phyloP scores from a whole-genome alignment of 805 yeast genomes.

The Starmerella riodocensis region DNA sequence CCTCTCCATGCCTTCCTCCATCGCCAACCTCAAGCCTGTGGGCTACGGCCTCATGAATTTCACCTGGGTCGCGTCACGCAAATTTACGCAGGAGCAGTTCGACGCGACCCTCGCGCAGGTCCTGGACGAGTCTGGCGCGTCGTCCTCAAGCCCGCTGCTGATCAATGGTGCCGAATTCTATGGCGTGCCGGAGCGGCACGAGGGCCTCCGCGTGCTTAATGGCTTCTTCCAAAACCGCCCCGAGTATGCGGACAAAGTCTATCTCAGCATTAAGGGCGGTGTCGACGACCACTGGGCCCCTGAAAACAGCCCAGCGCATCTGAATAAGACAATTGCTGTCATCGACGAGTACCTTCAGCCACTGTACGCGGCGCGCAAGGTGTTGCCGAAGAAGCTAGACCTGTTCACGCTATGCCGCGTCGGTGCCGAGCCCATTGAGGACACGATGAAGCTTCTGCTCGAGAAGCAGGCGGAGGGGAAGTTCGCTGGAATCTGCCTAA shows the following conservation, averaged over 20 bases:
- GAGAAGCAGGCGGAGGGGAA: not conserved
- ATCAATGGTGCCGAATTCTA: slow-evolving; percentile 73
- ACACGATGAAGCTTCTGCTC: slow-evolving; percentile 41
- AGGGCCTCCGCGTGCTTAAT: slow-evolving; percentile 44
- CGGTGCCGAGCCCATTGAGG: slow-evolving; percentile 42
- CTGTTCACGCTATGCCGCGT: slow-evolving; percentile 64
- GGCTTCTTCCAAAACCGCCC: slow-evolving; percentile 48
- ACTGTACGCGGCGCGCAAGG: slow-evolving; percentile 17
- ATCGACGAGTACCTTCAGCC: slow-evolving; percentile 22
- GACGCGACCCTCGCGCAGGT: slow-evolving; percentile 43
- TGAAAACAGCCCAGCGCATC: slow-evolving; percentile 36
- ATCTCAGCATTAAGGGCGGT: slow-evolving; percentile 60
- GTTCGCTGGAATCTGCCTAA: slow-evolving; percentile 45
- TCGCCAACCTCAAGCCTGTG: slow-evolving; percentile 5
- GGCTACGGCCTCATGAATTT: slow-evolving; percentile 79
- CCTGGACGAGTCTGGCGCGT: slow-evolving; percentile 25
- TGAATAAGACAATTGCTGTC: slow-evolving; percentile 38
- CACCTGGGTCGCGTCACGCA: slow-evolving; percentile 49
- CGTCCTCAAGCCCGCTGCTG: slow-evolving; percentile 33
- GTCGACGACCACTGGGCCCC: slow-evolving; percentile 34
- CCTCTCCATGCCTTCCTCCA: not conserved
- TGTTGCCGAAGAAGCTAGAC: slow-evolving; percentile 28
- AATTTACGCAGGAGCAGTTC: slow-evolving; percentile 42
- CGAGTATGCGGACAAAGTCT: slow-evolving; percentile 41
- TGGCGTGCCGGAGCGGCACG: slow-evolving; percentile 37